phyloP scores from a whole-genome alignment of 2,329 filamentous ascomycete genomes.

The Exophiala calicioides region DNA sequence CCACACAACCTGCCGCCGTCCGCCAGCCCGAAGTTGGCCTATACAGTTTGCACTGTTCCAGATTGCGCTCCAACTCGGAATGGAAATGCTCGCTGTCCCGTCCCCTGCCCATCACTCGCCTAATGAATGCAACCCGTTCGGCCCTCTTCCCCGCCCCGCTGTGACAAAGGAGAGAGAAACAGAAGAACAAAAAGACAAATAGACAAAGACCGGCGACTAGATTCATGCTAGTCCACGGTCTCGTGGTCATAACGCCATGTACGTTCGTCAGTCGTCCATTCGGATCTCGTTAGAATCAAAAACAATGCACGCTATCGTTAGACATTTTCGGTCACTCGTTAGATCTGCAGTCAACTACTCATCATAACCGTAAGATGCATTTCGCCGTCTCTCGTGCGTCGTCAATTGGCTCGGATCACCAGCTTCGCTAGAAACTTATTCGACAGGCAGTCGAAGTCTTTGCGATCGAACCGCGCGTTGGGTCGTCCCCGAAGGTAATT shows the following conservation, averaged over 20 bases:
- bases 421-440: slow-evolving; percentile 98
- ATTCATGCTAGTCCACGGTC: slow-evolving; percentile 11
- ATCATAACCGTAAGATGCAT: slow-evolving; percentile 18
- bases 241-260: slow-evolving; percentile 20
- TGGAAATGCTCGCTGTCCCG: no score
- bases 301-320: slow-evolving; percentile 23
- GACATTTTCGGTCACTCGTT: slow-evolving; percentile 22
- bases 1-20: no score
- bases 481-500: slow-evolving; percentile 79
- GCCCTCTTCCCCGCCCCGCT: no score
- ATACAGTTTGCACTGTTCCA: no score
- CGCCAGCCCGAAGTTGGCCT: no score
- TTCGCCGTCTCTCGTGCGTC: not conserved
- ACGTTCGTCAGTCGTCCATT: slow-evolving; percentile 24
- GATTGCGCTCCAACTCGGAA: no score
- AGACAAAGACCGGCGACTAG: no score
- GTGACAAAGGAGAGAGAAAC: not conserved
- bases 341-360: slow-evolving; percentile 18
- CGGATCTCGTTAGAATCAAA: slow-evolving; percentile 22
- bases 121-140: no score
- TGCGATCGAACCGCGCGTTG: slow-evolving; percentile 80
- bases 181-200: no score
- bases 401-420: slow-evolving; percentile 72
- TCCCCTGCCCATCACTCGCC: no score
- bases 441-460: slow-evolving; percentile 91